These are phyloP conservation scores for Xylaria sp. DNA, from an alignment of 2,329 filamentous ascomycete species.

Conservation along the genomic window DNA sequence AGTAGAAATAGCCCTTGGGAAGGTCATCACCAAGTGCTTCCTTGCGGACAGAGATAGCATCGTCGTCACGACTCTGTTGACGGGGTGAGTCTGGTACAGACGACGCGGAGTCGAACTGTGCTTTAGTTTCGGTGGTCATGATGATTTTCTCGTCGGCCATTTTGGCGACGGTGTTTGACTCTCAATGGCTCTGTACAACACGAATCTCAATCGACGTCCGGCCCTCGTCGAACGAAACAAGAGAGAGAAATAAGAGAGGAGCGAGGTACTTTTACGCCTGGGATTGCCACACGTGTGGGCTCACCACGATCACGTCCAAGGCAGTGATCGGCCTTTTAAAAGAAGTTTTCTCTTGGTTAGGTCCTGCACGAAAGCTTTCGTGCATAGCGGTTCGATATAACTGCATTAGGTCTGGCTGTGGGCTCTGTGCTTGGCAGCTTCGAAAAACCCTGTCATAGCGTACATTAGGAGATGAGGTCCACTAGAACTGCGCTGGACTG, in stretches of 20 bases:
- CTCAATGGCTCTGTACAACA: neutral
- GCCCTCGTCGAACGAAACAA: conserved; percentile 15
- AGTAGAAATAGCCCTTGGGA: conserved; percentile 53
- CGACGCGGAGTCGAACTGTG: conserved; percentile 23
- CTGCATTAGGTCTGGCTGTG: conserved; percentile 17
- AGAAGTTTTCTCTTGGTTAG: conserved; percentile 14
- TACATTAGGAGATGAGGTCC: conserved; percentile 27
- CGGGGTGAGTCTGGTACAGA: conserved; percentile 19
- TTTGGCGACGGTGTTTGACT: conserved; percentile 9
- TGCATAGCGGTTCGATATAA: conserved; percentile 23
- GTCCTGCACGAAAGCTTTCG: conserved; percentile 25
- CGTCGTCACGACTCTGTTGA: conserved; percentile 52
- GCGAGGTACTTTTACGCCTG: conserved; percentile 14
- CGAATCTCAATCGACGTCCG: conserved; percentile 6
- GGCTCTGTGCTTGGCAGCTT: conserved; percentile 15
- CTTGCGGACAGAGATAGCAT: conserved; percentile 51
- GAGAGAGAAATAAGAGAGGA: neutral
- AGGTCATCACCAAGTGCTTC: conserved; percentile 52
- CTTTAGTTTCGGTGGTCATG: conserved; percentile 25
- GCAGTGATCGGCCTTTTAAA: conserved; percentile 34
- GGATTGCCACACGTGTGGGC: conserved; percentile 24
- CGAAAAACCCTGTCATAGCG: conserved; percentile 9
- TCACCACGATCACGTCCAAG: neutral
- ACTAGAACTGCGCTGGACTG: neutral
- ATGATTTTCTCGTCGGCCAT: conserved; percentile 21